A percentile compares a stretch with the other conserved stretches of the same genome.
phyloP scores from a whole-genome alignment of 2,329 filamentous ascomycete genomes.

The Fusarium newnesense region DNA sequence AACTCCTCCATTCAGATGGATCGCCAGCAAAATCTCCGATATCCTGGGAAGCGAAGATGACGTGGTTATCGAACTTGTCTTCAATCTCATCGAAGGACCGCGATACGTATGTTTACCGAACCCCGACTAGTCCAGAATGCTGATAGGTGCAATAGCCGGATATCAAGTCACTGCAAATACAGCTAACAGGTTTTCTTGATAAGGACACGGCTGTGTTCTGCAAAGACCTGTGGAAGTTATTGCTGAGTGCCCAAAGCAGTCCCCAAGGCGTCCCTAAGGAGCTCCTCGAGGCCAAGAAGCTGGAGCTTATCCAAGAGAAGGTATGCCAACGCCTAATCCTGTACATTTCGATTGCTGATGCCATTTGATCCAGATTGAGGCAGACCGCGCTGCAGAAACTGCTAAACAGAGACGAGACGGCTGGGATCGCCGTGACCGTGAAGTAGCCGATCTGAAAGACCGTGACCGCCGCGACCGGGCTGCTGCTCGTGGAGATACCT shows the following conservation, averaged over 20 bases:
- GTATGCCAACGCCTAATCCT: slow-evolving; percentile 55
- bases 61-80: slow-evolving; percentile 88
- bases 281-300: slow-evolving; percentile 93
- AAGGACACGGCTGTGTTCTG: slow-evolving; percentile 91
- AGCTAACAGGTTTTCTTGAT: slow-evolving; percentile 93
- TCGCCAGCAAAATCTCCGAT: slow-evolving; percentile 84
- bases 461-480: slow-evolving; percentile 67
- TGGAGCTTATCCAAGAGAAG: slow-evolving; percentile 95
- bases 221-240: slow-evolving; percentile 91
- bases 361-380: slow-evolving; percentile 71
- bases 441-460: slow-evolving; percentile 74
- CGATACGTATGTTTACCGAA: slow-evolving; percentile 72
- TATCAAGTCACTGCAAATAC: slow-evolving; percentile 94
- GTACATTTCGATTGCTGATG: slow-evolving; percentile 7
- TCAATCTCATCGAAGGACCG: slow-evolving; percentile 75
- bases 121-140: slow-evolving; percentile 33
- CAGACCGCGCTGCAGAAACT: slow-evolving; percentile 83
- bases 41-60: slow-evolving; percentile 95
- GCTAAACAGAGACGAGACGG: slow-evolving; percentile 77
- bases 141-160: slow-evolving; percentile 73
- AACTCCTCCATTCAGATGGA: slow-evolving; percentile 75
- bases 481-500: slow-evolving; percentile 63
- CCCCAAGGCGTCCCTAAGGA: slow-evolving; percentile 94
- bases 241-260: slow-evolving; percentile 88
- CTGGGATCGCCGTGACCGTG: slow-evolving; percentile 76